Base-by-base conservation (phyloP, 208 protist genomes). In the Trypanosoma platydactyli region DNA sequence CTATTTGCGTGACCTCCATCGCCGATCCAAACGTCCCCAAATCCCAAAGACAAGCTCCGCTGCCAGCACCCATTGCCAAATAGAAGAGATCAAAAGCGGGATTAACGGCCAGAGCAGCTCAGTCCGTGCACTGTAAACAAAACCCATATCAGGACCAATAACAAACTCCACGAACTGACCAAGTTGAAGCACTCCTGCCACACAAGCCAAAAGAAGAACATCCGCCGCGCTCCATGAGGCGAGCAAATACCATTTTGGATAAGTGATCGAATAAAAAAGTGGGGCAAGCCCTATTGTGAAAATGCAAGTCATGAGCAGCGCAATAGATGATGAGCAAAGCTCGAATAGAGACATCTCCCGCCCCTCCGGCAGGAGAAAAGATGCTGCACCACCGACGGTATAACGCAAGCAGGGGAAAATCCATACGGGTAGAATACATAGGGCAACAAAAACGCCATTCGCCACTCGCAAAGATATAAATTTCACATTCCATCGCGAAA, bases 181-280 rank as follows among this genome's bases (percentile, higher is more conserved):
- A 5, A 98, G 64, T 77, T 98, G 89, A 24, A 98, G 53, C 13
- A 98, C 77, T 1, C 94, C 92, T 12, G 86, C 82, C 20, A 97
- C 51, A 51, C 97, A 89, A 27, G 83, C 86, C 2, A 98, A 38
- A 16, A 97, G 57, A 53, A 98, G 80, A 7, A 94, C 96, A 58
- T 98, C 93, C 3, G 86, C 72, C 0, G 82, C 85, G 20, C 83
- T 87, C 96, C 97, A 98, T 30, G 97, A 94, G n/a, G 91, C 80
- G 5, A 97, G 30, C 33, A 89, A 77, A 5, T 46, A 9, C 22
- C 13, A 60, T 0, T 51, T 29, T 1, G 59, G 65, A 44, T 71
- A 79, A 9, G 73, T 33, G 3, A 67, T 18, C n/a, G 66, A 52
- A 42, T 79, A 86, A 3, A 87, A 16, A 40, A 64, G 62, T 9